Evolutionary conservation across 2,329 filamentous ascomycete species (phyloP).

Genomic region (Claviceps paspali): DNA sequence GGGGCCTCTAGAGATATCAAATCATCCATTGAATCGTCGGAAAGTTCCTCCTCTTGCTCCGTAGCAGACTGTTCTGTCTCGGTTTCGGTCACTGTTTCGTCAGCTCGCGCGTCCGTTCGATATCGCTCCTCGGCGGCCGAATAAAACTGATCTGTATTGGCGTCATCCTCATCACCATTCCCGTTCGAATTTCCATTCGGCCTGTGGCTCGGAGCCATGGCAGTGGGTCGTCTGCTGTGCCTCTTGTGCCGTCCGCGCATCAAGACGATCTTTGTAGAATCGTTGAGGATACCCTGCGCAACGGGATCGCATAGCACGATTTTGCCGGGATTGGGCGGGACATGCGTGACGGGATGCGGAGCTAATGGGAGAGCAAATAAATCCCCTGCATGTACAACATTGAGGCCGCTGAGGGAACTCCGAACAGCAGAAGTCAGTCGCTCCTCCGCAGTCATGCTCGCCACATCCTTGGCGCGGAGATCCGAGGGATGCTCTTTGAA

Average conservation of each 20-base stretch:
- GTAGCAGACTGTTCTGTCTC: constrained; percentile 46
- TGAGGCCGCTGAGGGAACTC: constrained; percentile 55
- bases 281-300: constrained; percentile 65
- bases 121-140: constrained; percentile 74
- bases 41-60: constrained; percentile 59
- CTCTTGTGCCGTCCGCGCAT: constrained; percentile 46
- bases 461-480: constrained; percentile 21
- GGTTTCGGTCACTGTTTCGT: constrained; percentile 46
- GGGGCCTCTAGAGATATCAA: constrained; percentile 83
- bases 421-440: constrained; percentile 53
- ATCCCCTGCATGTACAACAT: constrained; percentile 73
- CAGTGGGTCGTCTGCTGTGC: constrained; percentile 30
- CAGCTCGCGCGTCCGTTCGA: constrained; percentile 41
- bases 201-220: constrained; percentile 23
- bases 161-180: constrained; percentile 51
- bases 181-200: constrained; percentile 50
- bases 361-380: constrained; percentile 62
- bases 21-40: constrained; percentile 83
- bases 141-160: constrained; percentile 79
- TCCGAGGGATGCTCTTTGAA: constrained; percentile 44
- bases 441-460: constrained; percentile 31
- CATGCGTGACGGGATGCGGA: constrained; percentile 75
- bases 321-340: constrained; percentile 68
- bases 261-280: constrained; percentile 71
- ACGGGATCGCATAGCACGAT: constrained; percentile 92